Conservation (phyloP, 257 asterid species). For the Mentha longifolia region DNA sequence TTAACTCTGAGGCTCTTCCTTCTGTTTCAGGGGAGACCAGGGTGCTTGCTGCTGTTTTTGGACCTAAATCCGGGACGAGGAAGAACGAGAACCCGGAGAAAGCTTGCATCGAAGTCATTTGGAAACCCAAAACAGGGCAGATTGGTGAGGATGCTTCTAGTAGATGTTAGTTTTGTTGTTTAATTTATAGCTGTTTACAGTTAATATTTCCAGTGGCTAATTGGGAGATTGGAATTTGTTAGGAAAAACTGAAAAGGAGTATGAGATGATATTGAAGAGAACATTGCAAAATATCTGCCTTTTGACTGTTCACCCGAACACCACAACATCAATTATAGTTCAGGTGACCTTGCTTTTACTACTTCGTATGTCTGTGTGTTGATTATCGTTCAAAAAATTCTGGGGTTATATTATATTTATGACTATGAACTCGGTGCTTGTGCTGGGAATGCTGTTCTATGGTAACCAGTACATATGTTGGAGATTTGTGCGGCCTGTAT, state of each 20-base stretch:
- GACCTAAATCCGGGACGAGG: slow-evolving; percentile 93
- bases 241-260: slow-evolving; percentile 89
- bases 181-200: background rate
- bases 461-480: background rate
- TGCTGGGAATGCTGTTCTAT: background rate
- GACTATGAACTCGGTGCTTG: slow-evolving; percentile 6
- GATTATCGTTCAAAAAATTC: background rate
- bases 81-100: slow-evolving; percentile 95
- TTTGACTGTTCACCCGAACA: slow-evolving; percentile 83
- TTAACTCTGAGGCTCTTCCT: background rate
- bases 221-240: slow-evolving; percentile 28
- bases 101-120: slow-evolving; percentile 85
- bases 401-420: background rate
- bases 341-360: slow-evolving; percentile 56
- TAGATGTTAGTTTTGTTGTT: background rate
- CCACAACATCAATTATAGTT: slow-evolving; percentile 80
- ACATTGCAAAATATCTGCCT: slow-evolving; percentile 81
- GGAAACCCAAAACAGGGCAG: slow-evolving; percentile 93
- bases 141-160: slow-evolving; percentile 50
- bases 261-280: slow-evolving; percentile 91
- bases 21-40: slow-evolving; percentile 82
- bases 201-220: slow-evolving; percentile 17
- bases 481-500: background rate
- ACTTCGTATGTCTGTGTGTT: background rate
- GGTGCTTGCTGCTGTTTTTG: slow-evolving; percentile 94